These are phyloP conservation scores for Suillus hirtellus DNA, from an alignment of 768 basidiomycete species.

Conservation along the genomic window DNA sequence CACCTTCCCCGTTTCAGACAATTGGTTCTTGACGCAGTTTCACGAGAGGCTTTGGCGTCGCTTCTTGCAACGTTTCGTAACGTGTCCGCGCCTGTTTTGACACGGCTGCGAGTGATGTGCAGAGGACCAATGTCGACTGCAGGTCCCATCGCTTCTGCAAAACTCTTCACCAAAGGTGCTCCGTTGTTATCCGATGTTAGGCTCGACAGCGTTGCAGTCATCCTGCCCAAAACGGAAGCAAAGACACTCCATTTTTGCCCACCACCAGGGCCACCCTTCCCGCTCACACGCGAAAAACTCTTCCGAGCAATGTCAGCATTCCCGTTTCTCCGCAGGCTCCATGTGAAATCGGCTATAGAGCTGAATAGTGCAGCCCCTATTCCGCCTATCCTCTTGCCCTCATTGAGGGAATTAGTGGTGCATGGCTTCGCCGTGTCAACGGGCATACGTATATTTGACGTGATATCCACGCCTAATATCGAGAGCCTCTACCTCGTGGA, in stretches of 20 bases:
- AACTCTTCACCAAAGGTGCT: slow-evolving; percentile 32
- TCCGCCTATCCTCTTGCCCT: slow-evolving; percentile 24
- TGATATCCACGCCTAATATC: slow-evolving; percentile 33
- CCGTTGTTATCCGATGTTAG: slow-evolving; percentile 34
- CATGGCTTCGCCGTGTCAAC: slow-evolving; percentile 31
- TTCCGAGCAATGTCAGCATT: slow-evolving; percentile 23
- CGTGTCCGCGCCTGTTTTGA: slow-evolving; percentile 28
- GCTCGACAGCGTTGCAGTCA: slow-evolving; percentile 32
- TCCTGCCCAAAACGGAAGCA: slow-evolving; percentile 21
- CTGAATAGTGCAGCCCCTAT: slow-evolving; percentile 21
- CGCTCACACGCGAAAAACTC: slow-evolving; percentile 27
- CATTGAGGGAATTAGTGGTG: slow-evolving; percentile 31
- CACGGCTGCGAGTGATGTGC: slow-evolving; percentile 30
- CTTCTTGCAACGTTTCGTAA: slow-evolving; percentile 27
- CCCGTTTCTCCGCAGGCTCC: slow-evolving; percentile 23
- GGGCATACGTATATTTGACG: slow-evolving; percentile 33
- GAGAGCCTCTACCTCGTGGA: slow-evolving; percentile 34
- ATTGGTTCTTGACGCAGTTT: slow-evolving; percentile 31
- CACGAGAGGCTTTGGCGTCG: slow-evolving; percentile 29
- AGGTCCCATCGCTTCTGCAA: slow-evolving; percentile 25
- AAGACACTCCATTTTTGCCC: slow-evolving; percentile 34
- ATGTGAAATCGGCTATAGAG: slow-evolving; percentile 34
- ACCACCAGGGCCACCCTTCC: slow-evolving; percentile 34
- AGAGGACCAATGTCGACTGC: slow-evolving; percentile 29
- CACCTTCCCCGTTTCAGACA: slow-evolving; percentile 31